Percentiles rank a stretch among this genome's conserved stretches.
These are phyloP conservation scores for Pelargonium myrrhifolium DNA, from an alignment of 441 rosid species.

Conservation along the genomic window DNA sequence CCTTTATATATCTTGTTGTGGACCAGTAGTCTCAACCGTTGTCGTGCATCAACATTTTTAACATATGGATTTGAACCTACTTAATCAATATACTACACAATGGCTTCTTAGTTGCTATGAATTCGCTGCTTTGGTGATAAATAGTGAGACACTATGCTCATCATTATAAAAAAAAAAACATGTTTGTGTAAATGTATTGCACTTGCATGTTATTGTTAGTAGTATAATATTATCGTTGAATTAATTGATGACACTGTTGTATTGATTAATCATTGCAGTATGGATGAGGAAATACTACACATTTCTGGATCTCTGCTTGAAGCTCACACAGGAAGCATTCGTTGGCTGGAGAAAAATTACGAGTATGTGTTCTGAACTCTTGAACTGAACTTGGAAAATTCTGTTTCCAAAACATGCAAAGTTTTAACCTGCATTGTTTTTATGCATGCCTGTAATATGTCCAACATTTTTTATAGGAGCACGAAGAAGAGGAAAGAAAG, in stretches of 20 bases:
- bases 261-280: constrained; percentile 36
- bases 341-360: constrained; percentile 50
- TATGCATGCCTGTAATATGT: background rate
- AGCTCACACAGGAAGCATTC: constrained; percentile 48
- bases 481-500: constrained; percentile 22
- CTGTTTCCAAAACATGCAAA: constrained; percentile 3
- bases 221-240: no score
- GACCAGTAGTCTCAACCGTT: no score
- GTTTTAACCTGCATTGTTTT: background rate
- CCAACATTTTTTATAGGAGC: constrained; percentile 14
- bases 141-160: no score
- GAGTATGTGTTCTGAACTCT: constrained; percentile 24
- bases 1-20: no score
- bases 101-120: no score
- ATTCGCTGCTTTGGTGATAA: no score
- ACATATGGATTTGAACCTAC: no score
- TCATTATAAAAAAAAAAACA: no score
- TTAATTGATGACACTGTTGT: constrained; percentile 6
- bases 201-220: background rate
- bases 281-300: constrained; percentile 73
- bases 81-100: no score
- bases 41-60: no score
- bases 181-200: background rate
- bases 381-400: constrained; percentile 27
- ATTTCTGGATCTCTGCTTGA: constrained; percentile 60